These are phyloP conservation scores for Polyporus arcularius DNA, from an alignment of 768 basidiomycete species.

Conservation along the genomic window DNA sequence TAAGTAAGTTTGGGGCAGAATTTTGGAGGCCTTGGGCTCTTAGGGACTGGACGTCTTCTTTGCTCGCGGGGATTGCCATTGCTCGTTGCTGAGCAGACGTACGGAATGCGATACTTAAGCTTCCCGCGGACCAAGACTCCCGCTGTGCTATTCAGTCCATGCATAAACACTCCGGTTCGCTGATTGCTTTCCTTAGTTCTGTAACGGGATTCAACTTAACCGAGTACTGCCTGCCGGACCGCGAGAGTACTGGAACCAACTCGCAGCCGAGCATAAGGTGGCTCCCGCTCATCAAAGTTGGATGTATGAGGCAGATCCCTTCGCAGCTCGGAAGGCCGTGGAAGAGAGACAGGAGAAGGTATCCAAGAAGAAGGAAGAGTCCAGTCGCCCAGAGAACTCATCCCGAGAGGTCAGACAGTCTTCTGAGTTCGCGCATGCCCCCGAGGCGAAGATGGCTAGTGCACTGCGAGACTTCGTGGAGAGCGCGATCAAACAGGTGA, in stretches of 20 bases:
- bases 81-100: too few species aligned
- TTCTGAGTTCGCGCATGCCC: slow-evolving; percentile 46
- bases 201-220: slow-evolving; percentile 73
- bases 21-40: background rate
- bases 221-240: slow-evolving; percentile 80
- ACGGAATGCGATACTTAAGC: background rate
- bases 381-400: slow-evolving; percentile 18
- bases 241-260: slow-evolving; percentile 83
- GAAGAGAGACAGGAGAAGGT: slow-evolving; percentile 64
- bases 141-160: slow-evolving; percentile 9
- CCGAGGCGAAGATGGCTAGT: slow-evolving; percentile 85
- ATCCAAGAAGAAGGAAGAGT: slow-evolving; percentile 43
- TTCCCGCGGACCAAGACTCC: too few species aligned
- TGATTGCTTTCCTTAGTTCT: slow-evolving; percentile 48
- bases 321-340: slow-evolving; percentile 68
- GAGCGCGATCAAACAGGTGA: slow-evolving; percentile 73
- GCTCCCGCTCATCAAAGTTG: slow-evolving; percentile 72
- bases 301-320: slow-evolving; percentile 91
- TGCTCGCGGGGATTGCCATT: too few species aligned
- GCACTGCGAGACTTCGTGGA: slow-evolving; percentile 80
- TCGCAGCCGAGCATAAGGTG: slow-evolving; percentile 69
- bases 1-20: slow-evolving; percentile 42
- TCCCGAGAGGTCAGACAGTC: slow-evolving; percentile 23
- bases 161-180: slow-evolving; percentile 5
- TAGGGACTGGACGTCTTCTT: too few species aligned